Evolutionary conservation across 192 early-diverging fungal genomes (phyloP), one percentile per base, ranked within the genome.

Genomic region (Coemansia guatemalensis): DNA sequence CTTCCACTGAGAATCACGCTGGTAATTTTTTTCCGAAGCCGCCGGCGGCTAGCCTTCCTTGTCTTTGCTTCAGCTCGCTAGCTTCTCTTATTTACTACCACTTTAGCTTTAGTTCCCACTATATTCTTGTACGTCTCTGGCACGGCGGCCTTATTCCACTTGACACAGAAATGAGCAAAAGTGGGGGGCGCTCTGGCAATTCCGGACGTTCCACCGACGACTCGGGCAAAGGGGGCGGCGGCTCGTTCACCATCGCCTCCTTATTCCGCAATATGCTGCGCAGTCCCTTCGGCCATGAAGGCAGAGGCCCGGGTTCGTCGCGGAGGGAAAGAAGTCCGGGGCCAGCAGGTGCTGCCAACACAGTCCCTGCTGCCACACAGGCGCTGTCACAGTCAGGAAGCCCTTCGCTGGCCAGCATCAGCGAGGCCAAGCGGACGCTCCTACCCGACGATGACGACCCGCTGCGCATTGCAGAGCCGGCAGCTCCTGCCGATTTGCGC

Each of bases 261-360:
- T 48, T 81, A 20, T 69, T 81, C 48, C 78, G 78, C 48, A 71
- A 72, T 62, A 62, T 74, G 58, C 62, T 81, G 49, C 66, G 61
- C 48, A 64, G 73, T 66, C 48, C 78, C 5, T 81, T 81, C 53
- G 56, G 53, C 39, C 48, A 58, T 32, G 65, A 75, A 24, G 61
- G 52, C 60, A 54, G 65, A 21, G 23, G 32, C 21, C 22, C 48
- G 29, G 53, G 23, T 29, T 21, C 55, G 20, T 6, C 32, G 24
- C 33, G 61, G 29, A 65, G 53, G 8, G 69, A 59, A 5, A 29
- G 7, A 29, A 21, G 67, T 21, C 25, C 67, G 14, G 51, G 56
- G 14, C 21, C 25, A 12, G 35, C 29, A 21, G 51, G 26, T 4
- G 33, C 26, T 50, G 56, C 35, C 11, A 35, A 58, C 30, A 52